A percentile compares a stretch with the other conserved stretches of the same genome.
These are phyloP conservation scores for Barnettozyma botsteinii DNA, from an alignment of 805 yeast genomes.

Conservation along the genomic window DNA sequence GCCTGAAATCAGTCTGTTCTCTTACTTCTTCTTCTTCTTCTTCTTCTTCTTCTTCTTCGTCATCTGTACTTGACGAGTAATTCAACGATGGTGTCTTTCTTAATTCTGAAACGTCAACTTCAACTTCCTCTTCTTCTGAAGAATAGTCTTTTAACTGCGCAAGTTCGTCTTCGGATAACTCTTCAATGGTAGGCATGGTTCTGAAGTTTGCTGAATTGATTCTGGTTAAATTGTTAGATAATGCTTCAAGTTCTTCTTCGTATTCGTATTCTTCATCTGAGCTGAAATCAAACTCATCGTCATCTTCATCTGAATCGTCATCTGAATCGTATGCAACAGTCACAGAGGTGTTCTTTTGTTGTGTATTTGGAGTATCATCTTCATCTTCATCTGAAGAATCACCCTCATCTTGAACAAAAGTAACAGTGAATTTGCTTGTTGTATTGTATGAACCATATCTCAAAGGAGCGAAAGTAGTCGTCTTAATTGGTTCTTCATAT, in stretches of 20 bases:
- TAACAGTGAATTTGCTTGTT: slow-evolving; percentile 7
- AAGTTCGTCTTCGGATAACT: slow-evolving; percentile 17
- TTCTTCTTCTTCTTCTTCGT: slow-evolving; percentile 13
- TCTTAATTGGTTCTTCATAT: slow-evolving; percentile 6
- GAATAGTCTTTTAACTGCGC: slow-evolving; percentile 13
- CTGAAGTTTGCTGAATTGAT: slow-evolving; percentile 11
- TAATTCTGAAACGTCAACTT: slow-evolving; percentile 19
- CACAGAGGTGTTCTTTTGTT: neutral
- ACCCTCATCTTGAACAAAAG: slow-evolving; percentile 10
- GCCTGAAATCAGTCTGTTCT: too few species aligned
- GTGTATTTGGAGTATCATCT: slow-evolving; percentile 7
- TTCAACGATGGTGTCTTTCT: slow-evolving; percentile 13
- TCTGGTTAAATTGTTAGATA: slow-evolving; percentile 3
- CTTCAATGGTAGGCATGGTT: slow-evolving; percentile 23
- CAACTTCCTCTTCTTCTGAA: slow-evolving; percentile 15
- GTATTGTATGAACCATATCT: slow-evolving; percentile 9
- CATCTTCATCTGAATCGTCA: slow-evolving; percentile 10
- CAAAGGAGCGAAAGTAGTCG: slow-evolving; percentile 8
- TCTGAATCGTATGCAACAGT: slow-evolving; percentile 9
- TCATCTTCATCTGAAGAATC: slow-evolving; percentile 15
- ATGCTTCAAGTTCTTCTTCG: slow-evolving; percentile 10
- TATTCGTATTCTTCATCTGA: slow-evolving; percentile 7
- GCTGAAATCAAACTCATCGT: neutral
- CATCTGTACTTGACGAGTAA: slow-evolving; percentile 16
- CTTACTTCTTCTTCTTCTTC: slow-evolving; percentile 3